Evolutionary conservation across 2,329 filamentous ascomycete species (phyloP), one percentile per base, ranked within the genome.

Genomic region (Colletotrichum higginsianum): DNA sequence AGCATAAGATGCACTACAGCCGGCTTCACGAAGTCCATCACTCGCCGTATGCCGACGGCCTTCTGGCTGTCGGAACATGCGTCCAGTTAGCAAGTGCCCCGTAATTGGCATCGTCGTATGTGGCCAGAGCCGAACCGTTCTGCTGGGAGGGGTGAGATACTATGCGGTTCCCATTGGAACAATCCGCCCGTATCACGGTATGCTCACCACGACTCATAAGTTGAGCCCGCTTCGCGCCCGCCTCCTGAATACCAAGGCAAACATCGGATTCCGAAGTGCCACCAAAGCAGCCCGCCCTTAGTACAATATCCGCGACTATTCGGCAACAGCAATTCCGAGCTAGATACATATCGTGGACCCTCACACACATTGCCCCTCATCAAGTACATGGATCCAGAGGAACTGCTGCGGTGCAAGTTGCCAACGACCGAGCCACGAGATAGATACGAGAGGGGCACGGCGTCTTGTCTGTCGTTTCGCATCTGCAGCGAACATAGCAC

Each of bases 21-120:
- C 53, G 40, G 35, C n/a, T 52, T 47, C 44, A 40, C 26, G 44
- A 46, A 42, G 53, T 23, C 40, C 40, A 67, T 68, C 53, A 58
- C 53, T 60, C 47, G 58, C 53, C n/a, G n/a, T n/a, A n/a, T n/a
- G n/a, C n/a, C 23, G 40, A 21, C 35, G 23, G 56, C 56, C 9
- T 30, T 46, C 8, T 56, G 35, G 15, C 23, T 30, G 12, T 18
- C 26, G 57, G 57, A 26, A 50, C 35, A 67, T 26, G 44, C 35
- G n/a, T 57, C 56, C 44, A 56, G 42, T 57, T 61, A 42, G 44
- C 50, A 15, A 42, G 30, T 47, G 38, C 52, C 52, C 57, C 46
- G 46, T 65, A 26, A 58, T 58, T 63, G 58, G 58, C 26, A n/a
- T 40, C 46, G 64, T 71, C 65, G 63, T 52, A 55, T 18, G 61